phyloP scores from a whole-genome alignment of 495 filamentous ascomycete species.

The Hypoxylon trugodes region DNA sequence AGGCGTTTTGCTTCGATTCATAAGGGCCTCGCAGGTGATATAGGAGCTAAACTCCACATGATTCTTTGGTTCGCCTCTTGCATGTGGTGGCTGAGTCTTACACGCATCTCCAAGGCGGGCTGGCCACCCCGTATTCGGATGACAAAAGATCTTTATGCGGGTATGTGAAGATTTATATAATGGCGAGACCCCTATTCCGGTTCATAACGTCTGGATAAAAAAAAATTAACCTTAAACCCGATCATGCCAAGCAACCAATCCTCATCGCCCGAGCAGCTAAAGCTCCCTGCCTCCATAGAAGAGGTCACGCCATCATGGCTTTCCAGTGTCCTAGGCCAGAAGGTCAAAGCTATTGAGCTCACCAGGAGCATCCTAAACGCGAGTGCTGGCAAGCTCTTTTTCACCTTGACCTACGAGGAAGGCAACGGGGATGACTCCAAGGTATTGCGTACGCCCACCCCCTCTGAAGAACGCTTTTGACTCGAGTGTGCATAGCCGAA shows the following conservation, averaged over 20 bases:
- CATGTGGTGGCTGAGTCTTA: background rate
- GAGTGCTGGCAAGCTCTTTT: slow-evolving; percentile 37
- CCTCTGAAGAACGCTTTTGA: background rate
- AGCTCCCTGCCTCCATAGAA: slow-evolving; percentile 14
- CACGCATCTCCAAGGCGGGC: background rate
- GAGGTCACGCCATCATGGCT: slow-evolving; percentile 38
- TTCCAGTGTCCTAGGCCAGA: slow-evolving; percentile 27
- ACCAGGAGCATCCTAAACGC: slow-evolving; percentile 30
- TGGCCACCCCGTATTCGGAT: background rate
- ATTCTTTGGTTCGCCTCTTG: background rate
- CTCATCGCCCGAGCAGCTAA: background rate
- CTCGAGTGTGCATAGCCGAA: background rate
- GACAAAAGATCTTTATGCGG: background rate
- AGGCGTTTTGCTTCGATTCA: background rate
- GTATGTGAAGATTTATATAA: background rate
- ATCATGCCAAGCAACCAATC: background rate
- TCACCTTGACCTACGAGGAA: slow-evolving; percentile 39
- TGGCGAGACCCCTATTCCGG: background rate
- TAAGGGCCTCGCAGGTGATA: background rate
- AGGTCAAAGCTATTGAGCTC: slow-evolving; percentile 32
- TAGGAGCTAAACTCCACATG: background rate
- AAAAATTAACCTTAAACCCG: slow-evolving; percentile 11
- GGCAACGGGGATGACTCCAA: background rate
- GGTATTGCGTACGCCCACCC: background rate
- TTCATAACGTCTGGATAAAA: background rate